Conservation (phyloP, 2,329 filamentous ascomycete species). For the Colletotrichum lini region DNA sequence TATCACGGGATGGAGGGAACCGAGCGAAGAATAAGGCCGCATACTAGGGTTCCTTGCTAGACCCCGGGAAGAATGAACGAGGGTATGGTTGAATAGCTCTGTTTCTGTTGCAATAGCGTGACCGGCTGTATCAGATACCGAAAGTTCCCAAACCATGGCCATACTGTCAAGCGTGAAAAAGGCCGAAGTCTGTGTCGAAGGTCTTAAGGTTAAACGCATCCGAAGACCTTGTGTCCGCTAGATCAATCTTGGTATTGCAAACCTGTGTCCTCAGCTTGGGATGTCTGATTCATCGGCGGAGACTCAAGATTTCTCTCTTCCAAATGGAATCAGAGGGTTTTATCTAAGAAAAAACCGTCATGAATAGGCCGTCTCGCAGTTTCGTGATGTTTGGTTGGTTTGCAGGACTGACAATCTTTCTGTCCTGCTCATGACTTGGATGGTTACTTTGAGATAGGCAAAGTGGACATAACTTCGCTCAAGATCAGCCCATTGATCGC, state of each 20-base stretch:
- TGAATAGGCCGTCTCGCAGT: slow-evolving; percentile 42
- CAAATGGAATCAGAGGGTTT: slow-evolving; percentile 11
- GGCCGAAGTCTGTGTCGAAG: neutral
- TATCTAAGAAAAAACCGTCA: slow-evolving; percentile 23
- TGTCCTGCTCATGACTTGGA: slow-evolving; percentile 45
- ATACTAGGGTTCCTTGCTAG: slow-evolving; percentile 20
- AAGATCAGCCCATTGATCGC: slow-evolving; percentile 47
- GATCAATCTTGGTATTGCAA: neutral
- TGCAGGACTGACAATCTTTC: slow-evolving; percentile 44
- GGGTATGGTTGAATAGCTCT: neutral
- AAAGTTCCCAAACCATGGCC: slow-evolving; percentile 2
- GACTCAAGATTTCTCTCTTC: slow-evolving; percentile 10
- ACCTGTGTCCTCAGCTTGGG: neutral
- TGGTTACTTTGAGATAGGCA: slow-evolving; percentile 46
- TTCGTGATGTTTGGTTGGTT: slow-evolving; percentile 45
- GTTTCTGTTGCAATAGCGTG: slow-evolving; percentile 1
- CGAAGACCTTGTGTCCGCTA: neutral
- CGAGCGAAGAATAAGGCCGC: neutral
- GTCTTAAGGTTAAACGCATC: neutral
- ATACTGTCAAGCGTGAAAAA: neutral
- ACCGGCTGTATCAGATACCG: neutral
- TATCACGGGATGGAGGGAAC: neutral
- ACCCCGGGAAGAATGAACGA: neutral
- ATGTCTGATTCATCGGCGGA: neutral
- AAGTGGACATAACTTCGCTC: slow-evolving; percentile 49